A percentile compares a stretch with the other conserved stretches of the same genome.
phyloP scores from a whole-genome alignment of 192 early-diverging fungal genomes.

The Coemansia sp. region DNA sequence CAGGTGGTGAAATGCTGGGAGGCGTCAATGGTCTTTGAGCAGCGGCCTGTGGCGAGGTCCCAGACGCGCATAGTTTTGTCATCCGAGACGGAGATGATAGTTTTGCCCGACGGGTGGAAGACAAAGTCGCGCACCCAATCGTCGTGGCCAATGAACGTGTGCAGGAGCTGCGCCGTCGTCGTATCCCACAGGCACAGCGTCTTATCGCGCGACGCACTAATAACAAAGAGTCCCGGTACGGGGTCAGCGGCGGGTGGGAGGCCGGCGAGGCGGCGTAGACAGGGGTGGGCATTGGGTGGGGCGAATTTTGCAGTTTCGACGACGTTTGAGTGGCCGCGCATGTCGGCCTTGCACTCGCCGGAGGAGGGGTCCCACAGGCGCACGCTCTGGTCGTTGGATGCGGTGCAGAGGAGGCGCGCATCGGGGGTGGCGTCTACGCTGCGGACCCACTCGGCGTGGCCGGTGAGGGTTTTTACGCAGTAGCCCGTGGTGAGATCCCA shows the following conservation, averaged over 20 bases:
- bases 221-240: conserved; percentile 67
- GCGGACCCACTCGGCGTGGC: conserved; percentile 91
- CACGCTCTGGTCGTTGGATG: conserved; percentile 89
- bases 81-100: conserved; percentile 79
- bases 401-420: conserved; percentile 70
- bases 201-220: conserved; percentile 90
- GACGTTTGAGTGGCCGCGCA: conserved; percentile 94
- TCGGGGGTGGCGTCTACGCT: conserved; percentile 68
- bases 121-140: conserved; percentile 90
- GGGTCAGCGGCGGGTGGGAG: conserved; percentile 30
- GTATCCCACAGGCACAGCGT: conserved; percentile 87
- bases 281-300: conserved; percentile 65
- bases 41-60: conserved; percentile 83
- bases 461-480: conserved; percentile 76
- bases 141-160: conserved; percentile 84
- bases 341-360: conserved; percentile 74
- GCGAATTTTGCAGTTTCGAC: conserved; percentile 90
- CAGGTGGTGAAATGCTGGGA: conserved; percentile 89
- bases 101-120: conserved; percentile 83
- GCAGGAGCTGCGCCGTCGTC: conserved; percentile 64
- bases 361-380: conserved; percentile 74
- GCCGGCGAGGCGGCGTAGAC: conserved; percentile 69
- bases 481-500: conserved; percentile 85
- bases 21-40: conserved; percentile 80
- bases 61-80: conserved; percentile 90